These are phyloP conservation scores for Backusella tuberculispora DNA, from an alignment of 192 early-diverging fungal species.

Conservation along the genomic window DNA sequence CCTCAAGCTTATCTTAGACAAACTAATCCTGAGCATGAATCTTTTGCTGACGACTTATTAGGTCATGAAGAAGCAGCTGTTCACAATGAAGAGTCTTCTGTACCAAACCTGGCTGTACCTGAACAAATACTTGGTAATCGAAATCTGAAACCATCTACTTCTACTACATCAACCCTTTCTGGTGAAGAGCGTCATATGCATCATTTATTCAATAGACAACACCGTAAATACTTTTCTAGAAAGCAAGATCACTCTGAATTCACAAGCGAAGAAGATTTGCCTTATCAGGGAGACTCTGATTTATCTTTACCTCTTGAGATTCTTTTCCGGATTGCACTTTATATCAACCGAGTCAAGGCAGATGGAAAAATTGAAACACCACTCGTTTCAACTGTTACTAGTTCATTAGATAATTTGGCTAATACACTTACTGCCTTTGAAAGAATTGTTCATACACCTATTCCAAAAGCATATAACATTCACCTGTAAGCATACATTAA, in stretches of 20 bases:
- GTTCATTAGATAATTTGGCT: constrained; percentile 52
- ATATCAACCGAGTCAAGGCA: constrained; percentile 44
- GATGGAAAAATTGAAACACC: constrained; percentile 44
- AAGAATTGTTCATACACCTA: constrained; percentile 69
- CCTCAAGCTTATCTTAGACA: constrained; percentile 6
- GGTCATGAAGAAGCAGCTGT: neutral
- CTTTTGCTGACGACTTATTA: neutral
- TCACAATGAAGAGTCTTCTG: neutral
- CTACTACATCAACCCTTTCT: neutral
- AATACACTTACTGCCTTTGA: constrained; percentile 69
- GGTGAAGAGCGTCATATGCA: neutral
- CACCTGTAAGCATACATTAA: constrained; percentile 53
- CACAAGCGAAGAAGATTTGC: constrained; percentile 34
- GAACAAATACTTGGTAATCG: neutral
- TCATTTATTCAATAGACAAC: constrained; percentile 1
- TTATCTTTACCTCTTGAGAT: constrained; percentile 59
- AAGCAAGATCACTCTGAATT: constrained; percentile 24
- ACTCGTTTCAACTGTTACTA: constrained; percentile 41
- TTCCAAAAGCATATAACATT: constrained; percentile 71
- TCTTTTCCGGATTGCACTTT: constrained; percentile 47
- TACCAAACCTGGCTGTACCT: neutral
- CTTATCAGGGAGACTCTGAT: constrained; percentile 50
- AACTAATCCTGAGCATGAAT: neutral
- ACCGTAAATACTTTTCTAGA: constrained; percentile 2
- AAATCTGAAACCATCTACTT: neutral